phyloP scores from a whole-genome alignment of 257 asterid species.

The Nicotiana paniculata region DNA sequence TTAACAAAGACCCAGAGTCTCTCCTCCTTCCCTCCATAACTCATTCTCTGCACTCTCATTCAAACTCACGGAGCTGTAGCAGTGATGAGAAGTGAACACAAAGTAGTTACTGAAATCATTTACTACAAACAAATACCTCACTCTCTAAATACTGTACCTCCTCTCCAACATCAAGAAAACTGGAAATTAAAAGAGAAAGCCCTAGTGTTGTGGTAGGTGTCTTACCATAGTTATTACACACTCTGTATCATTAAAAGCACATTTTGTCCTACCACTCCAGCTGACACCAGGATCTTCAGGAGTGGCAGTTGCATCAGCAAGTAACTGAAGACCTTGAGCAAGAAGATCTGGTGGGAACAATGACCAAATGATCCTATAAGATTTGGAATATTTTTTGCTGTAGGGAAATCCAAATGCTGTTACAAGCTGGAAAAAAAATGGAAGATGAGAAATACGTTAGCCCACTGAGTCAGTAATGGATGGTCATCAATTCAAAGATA shows the following conservation, averaged over 20 bases:
- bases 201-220: not conserved
- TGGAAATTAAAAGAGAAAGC: not conserved
- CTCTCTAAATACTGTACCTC: not conserved
- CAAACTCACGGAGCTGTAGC: not conserved
- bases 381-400: conserved; percentile 32
- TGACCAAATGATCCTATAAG: conserved; percentile 64
- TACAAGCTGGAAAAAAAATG: conserved; percentile 50
- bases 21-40: not conserved
- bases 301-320: conserved; percentile 75
- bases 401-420: conserved; percentile 89
- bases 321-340: conserved; percentile 71
- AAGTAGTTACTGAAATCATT: conserved; percentile 1
- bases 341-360: conserved; percentile 91
- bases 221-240: conserved; percentile 71
- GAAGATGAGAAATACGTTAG: conserved; percentile 15
- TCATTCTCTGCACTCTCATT: conserved; percentile 1
- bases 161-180: not conserved
- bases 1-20: not conserved
- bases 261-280: conserved; percentile 70
- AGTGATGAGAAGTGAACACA: conserved; percentile 1
- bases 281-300: conserved; percentile 90
- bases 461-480: conserved; percentile 11
- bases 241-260: conserved; percentile 75
- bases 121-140: not conserved
- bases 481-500: conserved; percentile 7